These are phyloP conservation scores for Bothriochloa decipiens DNA, from an alignment of 176 grass and related monocot genomes.

Conservation along the genomic window DNA sequence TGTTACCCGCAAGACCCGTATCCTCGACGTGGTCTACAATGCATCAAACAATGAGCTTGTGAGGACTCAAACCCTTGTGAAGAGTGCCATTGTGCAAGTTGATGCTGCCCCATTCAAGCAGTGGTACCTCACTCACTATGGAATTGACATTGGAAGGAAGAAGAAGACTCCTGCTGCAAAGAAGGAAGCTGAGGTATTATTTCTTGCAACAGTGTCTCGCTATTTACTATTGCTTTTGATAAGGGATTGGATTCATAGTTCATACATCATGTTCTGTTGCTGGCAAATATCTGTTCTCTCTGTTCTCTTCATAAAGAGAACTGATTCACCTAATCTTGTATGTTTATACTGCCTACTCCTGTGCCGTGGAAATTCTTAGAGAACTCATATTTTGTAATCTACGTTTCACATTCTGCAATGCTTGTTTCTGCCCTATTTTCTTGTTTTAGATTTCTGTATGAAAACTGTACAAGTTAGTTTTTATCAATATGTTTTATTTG, in stretches of 20 bases:
- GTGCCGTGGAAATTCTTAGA: background rate
- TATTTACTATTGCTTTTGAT: no score
- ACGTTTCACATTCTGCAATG: background rate
- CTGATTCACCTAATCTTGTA: background rate
- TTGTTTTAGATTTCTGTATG: background rate
- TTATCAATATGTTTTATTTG: background rate
- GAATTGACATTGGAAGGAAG: conserved; percentile 83
- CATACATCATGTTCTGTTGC: background rate
- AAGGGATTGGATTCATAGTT: background rate
- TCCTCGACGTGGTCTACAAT: conserved; percentile 91
- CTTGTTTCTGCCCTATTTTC: no score
- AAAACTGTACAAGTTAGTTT: background rate
- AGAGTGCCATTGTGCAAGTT: conserved; percentile 90
- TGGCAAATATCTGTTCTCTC: background rate
- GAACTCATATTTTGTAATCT: background rate
- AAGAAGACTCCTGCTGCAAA: conserved; percentile 49
- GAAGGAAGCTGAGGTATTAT: conserved; percentile 54
- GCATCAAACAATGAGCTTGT: conserved; percentile 95
- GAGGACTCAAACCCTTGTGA: conserved; percentile 89
- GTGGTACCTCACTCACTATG: conserved; percentile 93
- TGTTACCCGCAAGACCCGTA: conserved; percentile 81
- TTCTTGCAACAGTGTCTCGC: background rate
- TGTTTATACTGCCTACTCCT: background rate
- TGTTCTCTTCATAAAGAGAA: background rate
- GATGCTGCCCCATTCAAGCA: conserved; percentile 93